Percentiles rank a stretch among this genome's conserved stretches.
Conservation (phyloP, 73 alveolate species). For the Paramecium caudatum region DNA sequence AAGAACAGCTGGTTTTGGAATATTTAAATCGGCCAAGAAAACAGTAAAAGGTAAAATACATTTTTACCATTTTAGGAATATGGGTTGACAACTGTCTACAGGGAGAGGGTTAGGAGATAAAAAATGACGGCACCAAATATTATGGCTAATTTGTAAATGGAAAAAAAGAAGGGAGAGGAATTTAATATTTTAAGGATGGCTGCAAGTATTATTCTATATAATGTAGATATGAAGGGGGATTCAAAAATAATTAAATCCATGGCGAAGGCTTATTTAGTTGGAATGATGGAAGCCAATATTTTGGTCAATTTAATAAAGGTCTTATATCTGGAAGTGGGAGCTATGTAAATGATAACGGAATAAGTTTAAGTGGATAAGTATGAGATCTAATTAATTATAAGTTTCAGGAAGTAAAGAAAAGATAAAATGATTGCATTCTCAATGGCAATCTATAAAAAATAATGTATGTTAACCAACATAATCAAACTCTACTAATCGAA, state of each 20-base stretch:
- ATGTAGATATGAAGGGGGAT: constrained; percentile 57
- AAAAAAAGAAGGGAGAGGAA: constrained; percentile 30
- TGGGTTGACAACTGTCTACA: background rate
- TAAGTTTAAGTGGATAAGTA: constrained; percentile 14
- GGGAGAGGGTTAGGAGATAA: constrained; percentile 60
- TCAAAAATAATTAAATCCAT: constrained; percentile 34
- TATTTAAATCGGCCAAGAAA: constrained; percentile 35
- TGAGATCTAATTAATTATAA: background rate
- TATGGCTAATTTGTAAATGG: constrained; percentile 6
- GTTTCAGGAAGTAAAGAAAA: constrained; percentile 9
- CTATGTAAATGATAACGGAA: constrained; percentile 29
- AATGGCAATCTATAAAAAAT: background rate
- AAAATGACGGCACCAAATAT: constrained; percentile 35
- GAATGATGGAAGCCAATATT: constrained; percentile 21
- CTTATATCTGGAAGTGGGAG: background rate
- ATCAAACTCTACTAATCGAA: constrained; percentile 8
- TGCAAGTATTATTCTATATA: constrained; percentile 45
- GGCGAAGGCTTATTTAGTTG: constrained; percentile 45
- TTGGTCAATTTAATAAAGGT: constrained; percentile 39
- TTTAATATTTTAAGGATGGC: background rate
- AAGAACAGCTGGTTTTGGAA: constrained; percentile 37
- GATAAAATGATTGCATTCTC: background rate
- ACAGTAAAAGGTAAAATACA: constrained; percentile 32
- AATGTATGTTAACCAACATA: background rate
- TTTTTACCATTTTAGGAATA: constrained; percentile 20